Base-by-base conservation (phyloP, 2,329 filamentous ascomycete genomes). In the Sarocladium strictum region DNA sequence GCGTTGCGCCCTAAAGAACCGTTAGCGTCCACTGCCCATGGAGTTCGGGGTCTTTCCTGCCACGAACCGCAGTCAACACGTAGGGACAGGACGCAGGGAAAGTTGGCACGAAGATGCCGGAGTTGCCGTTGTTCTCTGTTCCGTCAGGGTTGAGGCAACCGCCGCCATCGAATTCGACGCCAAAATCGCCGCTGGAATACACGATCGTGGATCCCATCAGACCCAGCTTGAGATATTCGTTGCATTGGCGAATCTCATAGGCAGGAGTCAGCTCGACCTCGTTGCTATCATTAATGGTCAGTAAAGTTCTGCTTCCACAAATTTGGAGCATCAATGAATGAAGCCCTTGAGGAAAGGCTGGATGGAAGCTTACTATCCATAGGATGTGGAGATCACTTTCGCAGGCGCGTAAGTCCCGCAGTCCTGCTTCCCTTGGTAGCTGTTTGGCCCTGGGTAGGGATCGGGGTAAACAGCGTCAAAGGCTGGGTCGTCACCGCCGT, bases 371-470 rank as follows among this genome's bases (percentile, higher is more conserved):
- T 47, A 47, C 43, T 47, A 47, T 21, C 9, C 21, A 27, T 47
- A 47, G 21, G 43, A 47, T 29, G 43, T 47, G 24, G 43, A 47
- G n/a, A 47, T 47, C 3, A 47, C 43, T n/a, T 47, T 47, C 9
- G 43, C 43, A 7, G 43, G 14, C 19, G 27, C 23, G 14, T 27
- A 47, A 9, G 43, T 47, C 3, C 43, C 43, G 21, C 43, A 47
- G 24, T 47, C 23, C 17, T 21, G 5, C 14, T 27, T 27, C 6
- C 43, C 43, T 47, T 47, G 4, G 14, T 47, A 47, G 43, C 43
- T 47, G 43, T 47, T 14, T 27, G 43, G 43, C 24, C 43, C 43
- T n/a, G 43, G 23, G 14, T 47, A 47, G 14, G 43, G 43, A 29
- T 47, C 43, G 15, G 43, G 43, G 24, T 47, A 47, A 27, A 47